phyloP scores from a whole-genome alignment of 2,329 filamentous ascomycete genomes.

The Neoarthrinium moseri region DNA sequence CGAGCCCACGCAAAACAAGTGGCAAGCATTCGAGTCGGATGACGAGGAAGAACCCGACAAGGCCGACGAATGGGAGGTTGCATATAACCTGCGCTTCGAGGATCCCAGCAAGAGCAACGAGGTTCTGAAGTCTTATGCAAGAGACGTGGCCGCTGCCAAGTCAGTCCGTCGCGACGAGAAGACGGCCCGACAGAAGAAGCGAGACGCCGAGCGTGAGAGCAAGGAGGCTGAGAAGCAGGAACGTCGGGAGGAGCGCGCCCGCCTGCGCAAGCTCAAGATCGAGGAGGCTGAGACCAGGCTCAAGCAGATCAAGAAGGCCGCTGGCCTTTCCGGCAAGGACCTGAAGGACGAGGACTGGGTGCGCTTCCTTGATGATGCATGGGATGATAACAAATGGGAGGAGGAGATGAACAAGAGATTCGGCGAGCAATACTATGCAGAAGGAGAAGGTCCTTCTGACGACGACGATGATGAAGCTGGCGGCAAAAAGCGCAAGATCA shows the following conservation, averaged over 20 bases:
- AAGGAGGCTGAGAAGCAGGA: conserved; percentile 77
- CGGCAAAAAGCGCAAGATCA: conserved; percentile 60
- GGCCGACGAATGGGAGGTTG: conserved; percentile 86
- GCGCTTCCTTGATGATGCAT: conserved; percentile 80
- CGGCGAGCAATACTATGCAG: conserved; percentile 86
- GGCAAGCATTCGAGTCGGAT: conserved; percentile 87
- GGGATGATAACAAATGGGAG: conserved; percentile 89
- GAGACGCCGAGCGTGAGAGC: conserved; percentile 74
- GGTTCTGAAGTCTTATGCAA: conserved; percentile 81
- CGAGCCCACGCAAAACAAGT: conserved; percentile 58
- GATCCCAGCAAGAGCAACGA: conserved; percentile 87
- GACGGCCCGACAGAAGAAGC: conserved; percentile 71
- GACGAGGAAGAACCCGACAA: conserved; percentile 70
- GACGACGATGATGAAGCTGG: conserved; percentile 49
- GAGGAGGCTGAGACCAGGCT: conserved; percentile 89
- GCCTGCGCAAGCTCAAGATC: conserved; percentile 82
- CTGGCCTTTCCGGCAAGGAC: conserved; percentile 69
- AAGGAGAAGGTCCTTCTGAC: conserved; percentile 64
- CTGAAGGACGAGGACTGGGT: conserved; percentile 78
- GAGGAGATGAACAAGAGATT: conserved; percentile 85
- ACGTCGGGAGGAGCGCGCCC: conserved; percentile 76
- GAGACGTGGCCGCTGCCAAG: conserved; percentile 77
- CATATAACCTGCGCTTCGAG: conserved; percentile 96
- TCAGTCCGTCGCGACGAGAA: conserved; percentile 84
- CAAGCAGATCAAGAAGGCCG: conserved; percentile 83